phyloP scores from a whole-genome alignment of 345 rosid genomes.

The Melaleuca quinquenervia region DNA sequence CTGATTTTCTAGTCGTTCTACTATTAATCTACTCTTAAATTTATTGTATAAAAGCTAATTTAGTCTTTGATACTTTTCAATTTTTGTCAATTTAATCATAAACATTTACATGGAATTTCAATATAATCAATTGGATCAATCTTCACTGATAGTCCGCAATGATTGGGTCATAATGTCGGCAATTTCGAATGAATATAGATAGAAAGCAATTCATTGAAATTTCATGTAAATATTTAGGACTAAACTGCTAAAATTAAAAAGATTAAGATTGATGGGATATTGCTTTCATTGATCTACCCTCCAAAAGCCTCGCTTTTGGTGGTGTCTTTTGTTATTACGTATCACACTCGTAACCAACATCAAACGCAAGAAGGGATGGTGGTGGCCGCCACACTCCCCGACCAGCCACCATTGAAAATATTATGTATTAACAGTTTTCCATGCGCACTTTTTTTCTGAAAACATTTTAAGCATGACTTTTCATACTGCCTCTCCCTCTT shows the following conservation, averaged over 20 bases:
- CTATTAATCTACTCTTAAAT: background rate
- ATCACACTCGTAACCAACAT: background rate
- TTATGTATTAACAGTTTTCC: rapidly evolving
- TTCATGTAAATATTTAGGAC: background rate
- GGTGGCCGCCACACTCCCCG: background rate
- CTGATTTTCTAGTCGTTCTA: background rate
- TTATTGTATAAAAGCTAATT: rapidly evolving
- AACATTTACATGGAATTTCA: too few species aligned
- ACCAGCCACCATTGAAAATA: background rate
- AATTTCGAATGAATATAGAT: background rate
- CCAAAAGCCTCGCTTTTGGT: background rate
- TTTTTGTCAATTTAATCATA: background rate
- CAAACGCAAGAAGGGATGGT: background rate
- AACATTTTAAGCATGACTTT: background rate
- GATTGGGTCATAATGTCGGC: rapidly evolving
- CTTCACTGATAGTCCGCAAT: too few species aligned
- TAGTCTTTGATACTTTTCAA: background rate
- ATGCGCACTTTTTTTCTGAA: background rate
- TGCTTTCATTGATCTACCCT: background rate
- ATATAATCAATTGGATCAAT: background rate
- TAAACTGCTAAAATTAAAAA: too few species aligned
- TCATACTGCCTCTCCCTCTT: background rate
- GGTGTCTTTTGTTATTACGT: background rate
- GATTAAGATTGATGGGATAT: too few species aligned
- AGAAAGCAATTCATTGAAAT: background rate